Conservation (phyloP, 2,329 filamentous ascomycete genomes). For the Bipolaris sorokiniana region DNA sequence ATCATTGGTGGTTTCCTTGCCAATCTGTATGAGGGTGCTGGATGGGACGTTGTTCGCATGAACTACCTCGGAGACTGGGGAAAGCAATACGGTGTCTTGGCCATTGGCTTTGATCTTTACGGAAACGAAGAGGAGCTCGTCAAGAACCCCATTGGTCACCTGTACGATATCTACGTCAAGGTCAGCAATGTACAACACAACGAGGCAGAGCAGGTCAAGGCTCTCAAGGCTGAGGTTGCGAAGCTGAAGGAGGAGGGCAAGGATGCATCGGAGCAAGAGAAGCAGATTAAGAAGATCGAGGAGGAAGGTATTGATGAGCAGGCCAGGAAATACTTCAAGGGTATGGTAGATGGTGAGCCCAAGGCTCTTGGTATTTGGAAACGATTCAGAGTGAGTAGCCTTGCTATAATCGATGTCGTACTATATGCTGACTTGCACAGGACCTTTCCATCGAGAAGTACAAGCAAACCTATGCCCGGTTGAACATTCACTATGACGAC, state of each 20-base stretch:
- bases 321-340: constrained; percentile 73
- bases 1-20: constrained; percentile 76
- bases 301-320: constrained; percentile 66
- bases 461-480: constrained; percentile 66
- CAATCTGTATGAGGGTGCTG: constrained; percentile 70
- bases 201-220: constrained; percentile 70
- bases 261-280: constrained; percentile 50
- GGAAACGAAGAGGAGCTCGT: constrained; percentile 74
- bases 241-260: constrained; percentile 51
- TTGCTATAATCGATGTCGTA: not conserved
- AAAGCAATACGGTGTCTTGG: constrained; percentile 73
- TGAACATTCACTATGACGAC: constrained; percentile 70
- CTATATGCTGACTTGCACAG: constrained; percentile 21
- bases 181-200: constrained; percentile 69
- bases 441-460: constrained; percentile 69
- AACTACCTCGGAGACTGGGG: constrained; percentile 85
- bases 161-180: constrained; percentile 81
- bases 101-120: constrained; percentile 76
- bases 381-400: constrained; percentile 58
- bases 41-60: constrained; percentile 73
- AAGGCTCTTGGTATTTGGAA: constrained; percentile 67
- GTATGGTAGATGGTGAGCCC: constrained; percentile 68
- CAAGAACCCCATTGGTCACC: constrained; percentile 78
- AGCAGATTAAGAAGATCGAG: constrained; percentile 50
- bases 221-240: constrained; percentile 54